Evolutionary conservation across 768 basidiomycete species (phyloP).

Genomic region (Pisolithus albus): DNA sequence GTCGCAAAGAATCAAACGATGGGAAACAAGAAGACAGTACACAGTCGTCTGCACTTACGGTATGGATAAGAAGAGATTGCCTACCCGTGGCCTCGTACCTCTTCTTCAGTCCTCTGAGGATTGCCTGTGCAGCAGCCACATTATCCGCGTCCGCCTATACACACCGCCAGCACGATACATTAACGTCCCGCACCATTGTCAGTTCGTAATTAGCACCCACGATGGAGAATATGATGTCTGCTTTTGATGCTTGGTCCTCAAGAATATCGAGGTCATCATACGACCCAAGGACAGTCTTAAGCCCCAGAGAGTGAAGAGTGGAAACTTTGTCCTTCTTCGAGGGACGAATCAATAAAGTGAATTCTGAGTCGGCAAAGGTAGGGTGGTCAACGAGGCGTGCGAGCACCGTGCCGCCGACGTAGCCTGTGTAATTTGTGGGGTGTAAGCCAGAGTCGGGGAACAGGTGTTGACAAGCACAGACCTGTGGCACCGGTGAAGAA

Average conservation of each 20-base stretch:
- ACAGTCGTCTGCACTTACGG: slow-evolving; percentile 33
- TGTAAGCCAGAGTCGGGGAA: background rate
- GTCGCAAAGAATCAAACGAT: background rate
- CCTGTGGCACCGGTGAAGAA: slow-evolving; percentile 44
- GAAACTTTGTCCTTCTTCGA: slow-evolving; percentile 21
- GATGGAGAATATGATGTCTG: slow-evolving; percentile 37
- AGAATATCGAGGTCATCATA: slow-evolving; percentile 37
- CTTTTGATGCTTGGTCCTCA: slow-evolving; percentile 36
- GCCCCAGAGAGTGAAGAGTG: slow-evolving; percentile 16
- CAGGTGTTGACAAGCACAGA: slow-evolving; percentile 7
- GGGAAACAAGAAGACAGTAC: background rate
- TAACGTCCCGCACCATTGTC: background rate
- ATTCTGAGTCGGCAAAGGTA: slow-evolving; percentile 15
- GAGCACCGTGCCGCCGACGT: slow-evolving; percentile 29
- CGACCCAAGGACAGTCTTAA: slow-evolving; percentile 35
- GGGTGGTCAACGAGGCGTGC: slow-evolving; percentile 23
- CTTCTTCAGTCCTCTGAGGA: slow-evolving; percentile 48
- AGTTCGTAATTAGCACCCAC: slow-evolving; percentile 18
- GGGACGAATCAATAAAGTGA: slow-evolving; percentile 25
- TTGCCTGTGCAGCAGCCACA: slow-evolving; percentile 35
- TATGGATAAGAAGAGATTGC: slow-evolving; percentile 51
- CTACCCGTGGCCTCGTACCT: slow-evolving; percentile 35
- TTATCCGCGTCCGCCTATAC: slow-evolving; percentile 44
- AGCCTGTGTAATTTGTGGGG: slow-evolving; percentile 17
- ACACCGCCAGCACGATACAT: background rate